These are phyloP conservation scores for Colletotrichum musae DNA, from an alignment of 2,329 filamentous ascomycete genomes.

Conservation along the genomic window DNA sequence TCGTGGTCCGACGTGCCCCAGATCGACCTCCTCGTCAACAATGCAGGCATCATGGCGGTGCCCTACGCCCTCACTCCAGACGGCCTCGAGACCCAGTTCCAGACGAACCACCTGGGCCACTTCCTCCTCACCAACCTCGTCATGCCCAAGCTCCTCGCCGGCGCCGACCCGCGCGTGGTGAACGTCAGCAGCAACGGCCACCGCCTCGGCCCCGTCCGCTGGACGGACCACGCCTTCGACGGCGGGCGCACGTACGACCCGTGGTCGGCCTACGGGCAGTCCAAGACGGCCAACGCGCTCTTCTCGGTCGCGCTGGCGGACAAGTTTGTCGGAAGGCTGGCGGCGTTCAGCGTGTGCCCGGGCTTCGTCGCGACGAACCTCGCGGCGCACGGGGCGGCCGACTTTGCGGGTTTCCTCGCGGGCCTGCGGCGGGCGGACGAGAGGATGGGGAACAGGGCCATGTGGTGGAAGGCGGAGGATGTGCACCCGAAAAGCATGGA, in stretches of 20 bases:
- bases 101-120: conserved; percentile 55
- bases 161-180: conserved; percentile 54
- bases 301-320: conserved; percentile 33
- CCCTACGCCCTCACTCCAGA: conserved; percentile 50
- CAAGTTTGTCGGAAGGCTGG: conserved; percentile 46
- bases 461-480: conserved; percentile 17
- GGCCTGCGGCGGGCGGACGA: conserved; percentile 13
- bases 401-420: conserved; percentile 19
- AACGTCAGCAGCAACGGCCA: conserved; percentile 62
- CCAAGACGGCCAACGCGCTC: conserved; percentile 49
- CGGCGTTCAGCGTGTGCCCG: conserved; percentile 63
- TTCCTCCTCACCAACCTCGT: conserved; percentile 58
- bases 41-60: conserved; percentile 59
- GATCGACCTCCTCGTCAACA: conserved; percentile 60
- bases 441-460: conserved; percentile 25
- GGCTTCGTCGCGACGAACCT: conserved; percentile 65
- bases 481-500: conserved; percentile 26
- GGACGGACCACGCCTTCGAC: conserved; percentile 59
- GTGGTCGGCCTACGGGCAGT: conserved; percentile 46
- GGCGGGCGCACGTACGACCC: conserved; percentile 44
- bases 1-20: conserved; percentile 49
- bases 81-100: conserved; percentile 56
- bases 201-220: conserved; percentile 57
- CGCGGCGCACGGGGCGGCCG: conserved; percentile 24
- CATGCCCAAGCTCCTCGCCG: conserved; percentile 48